Conservation (phyloP, 495 filamentous ascomycete species). For the Podospora sp. region DNA sequence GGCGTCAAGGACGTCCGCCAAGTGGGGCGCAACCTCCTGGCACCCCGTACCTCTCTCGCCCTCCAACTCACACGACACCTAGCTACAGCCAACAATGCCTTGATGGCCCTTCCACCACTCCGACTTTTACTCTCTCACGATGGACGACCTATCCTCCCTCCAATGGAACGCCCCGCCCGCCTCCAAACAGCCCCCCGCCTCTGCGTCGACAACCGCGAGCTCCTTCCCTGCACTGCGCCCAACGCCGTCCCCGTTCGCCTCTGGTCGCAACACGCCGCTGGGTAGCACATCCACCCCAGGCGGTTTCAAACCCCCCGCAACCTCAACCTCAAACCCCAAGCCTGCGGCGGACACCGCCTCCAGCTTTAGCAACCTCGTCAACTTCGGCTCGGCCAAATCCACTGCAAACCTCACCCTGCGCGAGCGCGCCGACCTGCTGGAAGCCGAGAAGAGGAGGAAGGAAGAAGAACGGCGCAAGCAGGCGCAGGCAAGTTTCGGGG, state of each 20-base stretch:
- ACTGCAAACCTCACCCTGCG: conserved; percentile 74
- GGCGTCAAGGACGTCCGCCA: background rate
- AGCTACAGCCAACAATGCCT: background rate
- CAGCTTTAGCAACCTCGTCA: conserved; percentile 88
- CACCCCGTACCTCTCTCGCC: background rate
- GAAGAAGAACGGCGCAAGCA: conserved; percentile 70
- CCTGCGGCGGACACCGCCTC: conserved; percentile 58
- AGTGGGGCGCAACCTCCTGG: background rate
- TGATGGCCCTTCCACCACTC: background rate
- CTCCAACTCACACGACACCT: background rate
- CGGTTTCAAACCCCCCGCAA: conserved; percentile 53
- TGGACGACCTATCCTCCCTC: conserved; percentile 59
- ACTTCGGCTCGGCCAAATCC: conserved; percentile 67
- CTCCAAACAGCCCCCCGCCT: background rate
- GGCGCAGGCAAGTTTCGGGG: conserved; percentile 74
- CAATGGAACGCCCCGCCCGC: conserved; percentile 50
- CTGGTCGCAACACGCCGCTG: conserved; percentile 70
- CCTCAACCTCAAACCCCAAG: conserved; percentile 59
- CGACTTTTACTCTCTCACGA: conserved; percentile 28
- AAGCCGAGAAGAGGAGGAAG: conserved; percentile 74
- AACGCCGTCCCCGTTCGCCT: conserved; percentile 59
- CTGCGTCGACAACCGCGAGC: conserved; percentile 31
- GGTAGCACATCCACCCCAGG: too few relatives aligned
- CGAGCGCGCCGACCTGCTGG: conserved; percentile 80
- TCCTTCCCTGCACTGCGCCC: conserved; percentile 64